phyloP scores from a whole-genome alignment of 495 filamentous ascomycete species.

The Aspergillus cavernicola region DNA sequence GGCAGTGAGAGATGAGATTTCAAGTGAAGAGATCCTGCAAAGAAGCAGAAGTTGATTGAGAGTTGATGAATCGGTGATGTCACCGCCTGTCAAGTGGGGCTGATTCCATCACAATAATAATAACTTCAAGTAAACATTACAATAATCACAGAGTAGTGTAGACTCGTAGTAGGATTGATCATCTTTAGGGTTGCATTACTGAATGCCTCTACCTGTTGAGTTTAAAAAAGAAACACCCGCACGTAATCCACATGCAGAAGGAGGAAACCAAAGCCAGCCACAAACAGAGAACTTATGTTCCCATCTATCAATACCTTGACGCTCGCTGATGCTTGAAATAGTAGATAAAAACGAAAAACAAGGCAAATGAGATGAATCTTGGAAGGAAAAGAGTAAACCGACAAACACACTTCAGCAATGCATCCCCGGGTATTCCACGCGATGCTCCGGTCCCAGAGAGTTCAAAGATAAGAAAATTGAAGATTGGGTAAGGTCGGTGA shows the following conservation, averaged over 20 bases:
- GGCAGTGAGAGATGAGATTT: background rate
- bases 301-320: constrained; percentile 36
- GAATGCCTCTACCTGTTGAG: constrained; percentile 8
- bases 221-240: constrained; percentile 25
- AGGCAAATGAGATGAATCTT: background rate
- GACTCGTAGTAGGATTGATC: too few species aligned
- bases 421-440: constrained; percentile 27
- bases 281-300: constrained; percentile 19
- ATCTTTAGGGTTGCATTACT: background rate
- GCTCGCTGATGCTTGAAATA: constrained; percentile 32
- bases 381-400: constrained; percentile 4
- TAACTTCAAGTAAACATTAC: too few species aligned
- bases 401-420: constrained; percentile 22
- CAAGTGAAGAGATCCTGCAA: too few species aligned
- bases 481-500: background rate
- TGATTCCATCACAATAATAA: background rate
- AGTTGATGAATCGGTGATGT: constrained; percentile 35
- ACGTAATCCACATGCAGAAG: constrained; percentile 23
- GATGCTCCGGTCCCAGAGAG: constrained; percentile 20
- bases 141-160: too few species aligned
- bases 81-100: constrained; percentile 39
- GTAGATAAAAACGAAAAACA: constrained; percentile 18
- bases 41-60: constrained; percentile 5
- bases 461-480: constrained; percentile 14
- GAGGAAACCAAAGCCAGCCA: constrained; percentile 10